Evolutionary conservation across 1,284 basidiomycete species (phyloP), one percentile per base, ranked within the genome.

Genomic region (Rhodotorula sp.): DNA sequence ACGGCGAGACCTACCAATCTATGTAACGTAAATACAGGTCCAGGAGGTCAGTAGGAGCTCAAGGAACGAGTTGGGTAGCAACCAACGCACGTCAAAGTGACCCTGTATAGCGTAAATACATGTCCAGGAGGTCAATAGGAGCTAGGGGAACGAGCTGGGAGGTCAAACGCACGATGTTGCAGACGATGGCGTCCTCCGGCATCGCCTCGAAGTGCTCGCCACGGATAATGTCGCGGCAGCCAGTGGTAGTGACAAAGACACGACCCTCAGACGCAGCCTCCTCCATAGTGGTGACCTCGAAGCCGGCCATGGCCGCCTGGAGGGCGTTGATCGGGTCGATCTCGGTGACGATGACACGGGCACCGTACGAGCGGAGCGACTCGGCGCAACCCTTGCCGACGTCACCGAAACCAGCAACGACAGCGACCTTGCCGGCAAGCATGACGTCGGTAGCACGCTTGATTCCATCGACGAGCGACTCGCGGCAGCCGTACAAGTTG

Each of bases 371-470:
- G 74, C 90, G 88, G 80, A 99, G 89, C 56, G 97, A 95, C 84
- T 99, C 94, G 77, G 95, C 95, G 83, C 97, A 99, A 75, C 95
- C 95, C 85, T 99, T 99, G 79, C 95, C 95, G 79, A 99, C 95
- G 81, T 99, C 95, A 86, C 95, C 95, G 83, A 91, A 99, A 74
- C 95, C 95, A 79, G 95, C 95, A 79, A 99, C 95, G 77, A 99
- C 92, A 72, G 95, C 95, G 78, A 98, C 93, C 86, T 99, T 99
- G 72, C 95, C 95, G 79, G 97, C 97, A 81, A 99, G 89, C 95
- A 99, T 99, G 82, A 99, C 93, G 83, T 99, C 95, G 79, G 95
- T 99, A 73, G 95, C 95, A 82, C 95, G 93, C 88, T 99, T 99
- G 86, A 99, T 98, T 81, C 95, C 95, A 82, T 99, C 95, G 77